phyloP scores from a whole-genome alignment of 495 filamentous ascomycete species.

The Echria macrotheca region DNA sequence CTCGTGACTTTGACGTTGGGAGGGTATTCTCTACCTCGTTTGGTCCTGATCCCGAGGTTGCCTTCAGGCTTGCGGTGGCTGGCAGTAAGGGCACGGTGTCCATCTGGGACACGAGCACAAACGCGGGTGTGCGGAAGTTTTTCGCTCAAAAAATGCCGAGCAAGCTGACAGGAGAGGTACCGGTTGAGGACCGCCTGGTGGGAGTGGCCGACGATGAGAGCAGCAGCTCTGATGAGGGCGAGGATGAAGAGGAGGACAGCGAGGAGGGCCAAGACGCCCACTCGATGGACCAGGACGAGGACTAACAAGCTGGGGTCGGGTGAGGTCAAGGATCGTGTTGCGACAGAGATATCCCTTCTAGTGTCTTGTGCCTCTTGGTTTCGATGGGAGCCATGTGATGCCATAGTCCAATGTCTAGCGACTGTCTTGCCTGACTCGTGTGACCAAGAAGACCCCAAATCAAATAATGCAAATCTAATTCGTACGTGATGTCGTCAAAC shows the following conservation, averaged over 20 bases:
- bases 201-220: conserved; percentile 60
- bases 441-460: no score
- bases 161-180: conserved; percentile 39
- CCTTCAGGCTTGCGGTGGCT: conserved; percentile 85
- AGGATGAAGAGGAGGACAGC: conserved; percentile 49
- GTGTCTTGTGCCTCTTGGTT: no score
- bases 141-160: conserved; percentile 68
- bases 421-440: no score
- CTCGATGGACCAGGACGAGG: conserved; percentile 83
- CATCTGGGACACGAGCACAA: conserved; percentile 96
- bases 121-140: conserved; percentile 76
- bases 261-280: conserved; percentile 70
- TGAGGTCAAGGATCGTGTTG: no score
- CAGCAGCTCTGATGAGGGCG: conserved; percentile 52
- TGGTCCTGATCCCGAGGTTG: conserved; percentile 81
- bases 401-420: no score
- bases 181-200: conserved; percentile 70
- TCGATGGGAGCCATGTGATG: no score
- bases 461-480: no score
- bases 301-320: background rate
- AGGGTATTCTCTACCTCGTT: conserved; percentile 90
- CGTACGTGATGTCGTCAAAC: no score
- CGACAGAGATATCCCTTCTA: no score
- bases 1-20: conserved; percentile 84
- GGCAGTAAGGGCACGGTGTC: conserved; percentile 92